phyloP scores from a whole-genome alignment of 1,284 basidiomycete genomes.

The Vanrija sp. region DNA sequence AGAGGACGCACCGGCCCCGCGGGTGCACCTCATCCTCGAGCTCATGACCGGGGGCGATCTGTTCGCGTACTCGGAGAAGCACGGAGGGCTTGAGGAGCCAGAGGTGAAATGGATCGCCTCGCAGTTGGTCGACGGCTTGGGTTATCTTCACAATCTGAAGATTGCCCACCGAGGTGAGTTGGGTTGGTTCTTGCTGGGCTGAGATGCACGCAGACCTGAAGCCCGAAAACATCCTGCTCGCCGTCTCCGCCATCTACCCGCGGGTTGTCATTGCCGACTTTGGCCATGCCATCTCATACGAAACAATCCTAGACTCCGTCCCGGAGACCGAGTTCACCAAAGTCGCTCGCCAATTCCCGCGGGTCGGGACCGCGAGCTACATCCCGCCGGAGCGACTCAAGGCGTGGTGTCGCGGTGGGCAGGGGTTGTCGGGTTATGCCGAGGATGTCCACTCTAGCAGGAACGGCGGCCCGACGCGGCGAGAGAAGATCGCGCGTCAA shows the following conservation, averaged over 20 bases:
- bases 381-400: constrained; percentile 23
- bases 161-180: constrained; percentile 72
- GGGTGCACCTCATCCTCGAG: constrained; percentile 64
- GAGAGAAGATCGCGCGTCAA: constrained; percentile 9
- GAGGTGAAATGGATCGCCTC: constrained; percentile 80
- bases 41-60: constrained; percentile 72
- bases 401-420: constrained; percentile 1
- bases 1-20: constrained; percentile 47
- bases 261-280: constrained; percentile 80
- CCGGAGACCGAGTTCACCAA: background rate
- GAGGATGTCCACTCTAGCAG: constrained; percentile 2
- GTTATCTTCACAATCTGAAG: constrained; percentile 66
- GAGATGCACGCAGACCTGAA: constrained; percentile 1
- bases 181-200: background rate
- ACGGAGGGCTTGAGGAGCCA: constrained; percentile 58
- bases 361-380: constrained; percentile 19
- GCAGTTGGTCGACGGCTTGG: constrained; percentile 66
- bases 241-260: constrained; percentile 70
- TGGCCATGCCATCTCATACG: constrained; percentile 50
- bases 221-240: constrained; percentile 56
- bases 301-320: background rate
- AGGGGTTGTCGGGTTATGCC: background rate
- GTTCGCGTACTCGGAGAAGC: constrained; percentile 68
- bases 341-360: background rate
- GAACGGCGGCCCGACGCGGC: constrained; percentile 1